These are phyloP conservation scores for Saposhnikovia divaricata DNA, from an alignment of 129 eudicot species.

Conservation along the genomic window DNA sequence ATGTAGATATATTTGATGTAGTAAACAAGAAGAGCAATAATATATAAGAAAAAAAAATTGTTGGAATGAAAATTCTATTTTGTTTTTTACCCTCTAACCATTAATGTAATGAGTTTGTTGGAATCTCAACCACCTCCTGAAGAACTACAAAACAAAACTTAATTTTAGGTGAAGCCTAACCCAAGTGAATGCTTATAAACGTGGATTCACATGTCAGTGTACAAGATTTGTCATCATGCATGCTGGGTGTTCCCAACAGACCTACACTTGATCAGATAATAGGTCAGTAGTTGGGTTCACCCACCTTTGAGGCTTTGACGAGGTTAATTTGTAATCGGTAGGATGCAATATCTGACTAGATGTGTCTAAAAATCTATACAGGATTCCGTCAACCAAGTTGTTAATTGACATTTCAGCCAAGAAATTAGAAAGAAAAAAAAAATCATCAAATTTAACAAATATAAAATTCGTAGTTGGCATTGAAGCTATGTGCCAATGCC, in stretches of 20 bases:
- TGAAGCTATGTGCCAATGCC: not conserved
- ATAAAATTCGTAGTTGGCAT: not conserved
- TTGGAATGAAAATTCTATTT: too few relatives aligned
- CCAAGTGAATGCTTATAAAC: too few relatives aligned
- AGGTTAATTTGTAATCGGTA: not conserved
- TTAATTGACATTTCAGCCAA: not conserved
- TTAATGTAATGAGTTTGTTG: too few relatives aligned
- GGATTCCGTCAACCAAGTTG: not conserved
- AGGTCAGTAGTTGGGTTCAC: not conserved
- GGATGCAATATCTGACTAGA: not conserved
- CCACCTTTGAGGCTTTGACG: not conserved
- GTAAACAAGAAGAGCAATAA: too few relatives aligned
- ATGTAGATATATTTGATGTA: not conserved
- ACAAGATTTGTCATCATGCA: not conserved
- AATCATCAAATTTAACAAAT: not conserved
- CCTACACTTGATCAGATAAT: not conserved
- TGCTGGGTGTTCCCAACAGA: not conserved
- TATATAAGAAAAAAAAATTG: too few relatives aligned
- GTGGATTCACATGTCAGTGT: not conserved
- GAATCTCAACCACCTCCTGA: too few relatives aligned
- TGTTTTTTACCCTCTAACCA: too few relatives aligned
- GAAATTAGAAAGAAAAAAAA: too few relatives aligned
- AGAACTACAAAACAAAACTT: too few relatives aligned
- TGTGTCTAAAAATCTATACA: not conserved
- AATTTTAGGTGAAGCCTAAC: too few relatives aligned